Evolutionary conservation across 116 monocot genomes (phyloP).

Genomic region (Zostera marina): DNA sequence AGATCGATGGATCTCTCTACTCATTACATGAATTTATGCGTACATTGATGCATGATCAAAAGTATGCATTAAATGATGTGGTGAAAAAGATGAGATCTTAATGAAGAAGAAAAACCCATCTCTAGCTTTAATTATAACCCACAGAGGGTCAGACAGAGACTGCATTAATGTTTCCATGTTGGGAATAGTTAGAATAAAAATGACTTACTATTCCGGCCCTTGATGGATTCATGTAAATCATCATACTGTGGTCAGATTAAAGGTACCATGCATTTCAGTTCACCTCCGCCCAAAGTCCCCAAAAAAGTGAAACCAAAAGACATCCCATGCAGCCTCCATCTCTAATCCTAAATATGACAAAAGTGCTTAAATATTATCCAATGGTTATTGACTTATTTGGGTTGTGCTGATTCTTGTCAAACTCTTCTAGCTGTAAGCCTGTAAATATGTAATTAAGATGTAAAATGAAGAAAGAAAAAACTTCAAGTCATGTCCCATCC

Average conservation of each 20-base stretch:
- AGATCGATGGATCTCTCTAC: neutral
- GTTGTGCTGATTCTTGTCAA: no score
- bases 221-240: neutral
- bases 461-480: neutral
- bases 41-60: no score
- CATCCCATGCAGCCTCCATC: neutral
- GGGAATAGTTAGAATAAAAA: no score
- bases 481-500: constrained; percentile 4
- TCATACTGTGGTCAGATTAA: neutral
- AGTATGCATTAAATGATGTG: no score
- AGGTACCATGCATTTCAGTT: constrained; percentile 1
- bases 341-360: neutral
- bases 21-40: no score
- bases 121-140: neutral
- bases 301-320: neutral
- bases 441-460: neutral
- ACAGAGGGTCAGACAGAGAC: no score
- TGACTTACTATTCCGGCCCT: no score
- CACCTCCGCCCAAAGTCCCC: neutral
- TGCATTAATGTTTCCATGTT: neutral
- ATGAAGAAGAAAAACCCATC: no score
- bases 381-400: no score
- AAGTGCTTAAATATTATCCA: no score
- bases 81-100: neutral
- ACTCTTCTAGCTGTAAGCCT: no score